Base-by-base conservation (phyloP, 345 rosid genomes). In the Camelina sativa region DNA sequence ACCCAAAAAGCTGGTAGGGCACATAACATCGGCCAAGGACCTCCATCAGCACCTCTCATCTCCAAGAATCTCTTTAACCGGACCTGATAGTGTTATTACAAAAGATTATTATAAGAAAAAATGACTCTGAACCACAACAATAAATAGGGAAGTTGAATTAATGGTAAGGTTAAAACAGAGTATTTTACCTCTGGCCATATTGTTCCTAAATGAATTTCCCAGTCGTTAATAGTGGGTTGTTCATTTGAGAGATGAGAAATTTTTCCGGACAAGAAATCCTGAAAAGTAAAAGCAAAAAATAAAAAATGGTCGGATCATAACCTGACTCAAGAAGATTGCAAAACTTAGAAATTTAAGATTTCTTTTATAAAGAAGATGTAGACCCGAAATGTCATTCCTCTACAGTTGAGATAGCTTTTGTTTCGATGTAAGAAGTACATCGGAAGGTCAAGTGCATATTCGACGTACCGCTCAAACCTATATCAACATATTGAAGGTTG, bases 1-100 rank as follows among this genome's bases (percentile, higher is more conserved):
- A 95, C 99, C 99, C 99, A 92, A 73, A 95, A 89, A 62, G 99
- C 99, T 43, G 98, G 97, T 77, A 95, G 80, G 30, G 98, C 99
- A 79, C 97, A 90, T 57, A 92, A 57, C 76, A 91, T 90, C 38
- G 9, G 9, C 86, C 98, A 89, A 35, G 99, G 94, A 78, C 98
- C 98, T 82, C 97, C 94, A 88, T 92, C 99, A 81, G 98, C 97
- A 65, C 99, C 99, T 80, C 98, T 92, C 99, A 95, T 95, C 85
- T 95, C 99, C 86, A 95, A 82, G 84, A 89, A 95, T 62, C 97
- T 86, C 90, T 95, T 95, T 67, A 95, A 80, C 72, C 99, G 86
- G 51, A 95, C 98, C 97, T 90, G 81, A 61, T 74, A 32, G 0
- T 22, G 48, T 75, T 54, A 48, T 72, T 57, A 65, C 35, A 50